phyloP scores from a whole-genome alignment of 2,329 filamentous ascomycete genomes.

The Aphanocladium album region DNA sequence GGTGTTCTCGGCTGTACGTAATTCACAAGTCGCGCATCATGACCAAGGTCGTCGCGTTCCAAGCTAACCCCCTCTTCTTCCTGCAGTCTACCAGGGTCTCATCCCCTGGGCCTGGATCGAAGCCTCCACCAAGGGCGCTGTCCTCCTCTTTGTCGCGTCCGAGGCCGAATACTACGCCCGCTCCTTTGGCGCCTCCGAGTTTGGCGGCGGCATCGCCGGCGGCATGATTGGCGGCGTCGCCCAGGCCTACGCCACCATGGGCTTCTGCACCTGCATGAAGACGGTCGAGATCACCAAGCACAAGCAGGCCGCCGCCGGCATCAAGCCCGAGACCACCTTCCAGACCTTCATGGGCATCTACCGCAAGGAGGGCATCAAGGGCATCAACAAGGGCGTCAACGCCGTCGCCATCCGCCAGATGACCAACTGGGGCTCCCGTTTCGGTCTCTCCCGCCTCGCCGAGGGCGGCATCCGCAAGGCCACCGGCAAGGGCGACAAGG shows the following conservation, averaged over 20 bases:
- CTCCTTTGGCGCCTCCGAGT: slow-evolving; percentile 75
- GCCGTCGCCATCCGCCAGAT: slow-evolving; percentile 98
- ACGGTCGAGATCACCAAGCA: slow-evolving; percentile 99
- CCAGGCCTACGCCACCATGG: slow-evolving; percentile 99
- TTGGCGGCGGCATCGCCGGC: slow-evolving; percentile 81
- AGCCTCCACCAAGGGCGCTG: slow-evolving; percentile 97
- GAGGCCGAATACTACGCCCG: slow-evolving; percentile 96
- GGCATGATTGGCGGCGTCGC: slow-evolving; percentile 93
- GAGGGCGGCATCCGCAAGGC: slow-evolving; percentile 78
- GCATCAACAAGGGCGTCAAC: slow-evolving; percentile 98
- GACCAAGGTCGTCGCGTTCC: background rate
- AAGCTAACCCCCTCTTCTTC: slow-evolving; percentile 22
- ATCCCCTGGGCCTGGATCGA: slow-evolving; percentile 99
- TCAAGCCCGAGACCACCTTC: slow-evolving; percentile 85
- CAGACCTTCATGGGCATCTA: slow-evolving; percentile 97
- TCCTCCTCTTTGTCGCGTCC: slow-evolving; percentile 97
- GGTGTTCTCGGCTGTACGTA: slow-evolving; percentile 88
- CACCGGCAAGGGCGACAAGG: slow-evolving; percentile 72
- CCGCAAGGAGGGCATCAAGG: slow-evolving; percentile 83
- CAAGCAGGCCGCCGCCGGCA: slow-evolving; percentile 80
- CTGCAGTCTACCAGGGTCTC: slow-evolving; percentile 93
- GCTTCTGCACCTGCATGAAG: slow-evolving; percentile 99
- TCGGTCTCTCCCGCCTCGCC: slow-evolving; percentile 86
- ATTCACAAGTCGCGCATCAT: slow-evolving; percentile 3
- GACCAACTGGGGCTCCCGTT: slow-evolving; percentile 98